Conservation (phyloP, 2,329 filamentous ascomycete genomes). For the Dothiorella sarmentorum region DNA sequence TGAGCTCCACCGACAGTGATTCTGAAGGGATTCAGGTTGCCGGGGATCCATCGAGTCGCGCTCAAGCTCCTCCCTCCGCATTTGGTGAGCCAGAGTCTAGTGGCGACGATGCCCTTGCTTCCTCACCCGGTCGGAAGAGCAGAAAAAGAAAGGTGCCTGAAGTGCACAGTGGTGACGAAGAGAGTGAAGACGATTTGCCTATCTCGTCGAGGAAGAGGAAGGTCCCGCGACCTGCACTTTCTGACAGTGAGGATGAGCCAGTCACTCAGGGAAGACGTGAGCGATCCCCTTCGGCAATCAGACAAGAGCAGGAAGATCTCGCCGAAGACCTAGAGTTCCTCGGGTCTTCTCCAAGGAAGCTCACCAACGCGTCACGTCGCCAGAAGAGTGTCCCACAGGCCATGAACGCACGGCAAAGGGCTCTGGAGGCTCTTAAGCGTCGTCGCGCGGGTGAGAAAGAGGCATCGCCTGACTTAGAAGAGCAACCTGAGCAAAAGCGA, state of each 20-base stretch:
- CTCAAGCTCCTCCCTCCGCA: background rate
- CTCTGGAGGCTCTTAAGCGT: slow-evolving; percentile 44
- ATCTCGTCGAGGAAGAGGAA: slow-evolving; percentile 1
- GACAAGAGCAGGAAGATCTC: slow-evolving; percentile 41
- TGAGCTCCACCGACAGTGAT: background rate
- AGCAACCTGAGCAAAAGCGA: slow-evolving; percentile 23
- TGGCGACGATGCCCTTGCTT: slow-evolving; percentile 19
- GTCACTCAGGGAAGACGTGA: slow-evolving; percentile 15
- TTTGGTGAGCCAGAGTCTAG: slow-evolving; percentile 16
- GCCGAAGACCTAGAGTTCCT: slow-evolving; percentile 47
- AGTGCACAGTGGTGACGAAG: slow-evolving; percentile 16
- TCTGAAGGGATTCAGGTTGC: background rate
- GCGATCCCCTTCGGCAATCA: background rate
- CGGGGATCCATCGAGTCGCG: background rate
- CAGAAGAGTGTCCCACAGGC: slow-evolving; percentile 22
- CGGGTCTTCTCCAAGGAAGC: slow-evolving; percentile 31
- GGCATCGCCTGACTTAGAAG: slow-evolving; percentile 23
- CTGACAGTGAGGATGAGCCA: slow-evolving; percentile 24
- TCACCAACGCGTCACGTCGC: slow-evolving; percentile 1
- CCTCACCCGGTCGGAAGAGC: slow-evolving; percentile 4
- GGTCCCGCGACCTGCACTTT: slow-evolving; percentile 23
- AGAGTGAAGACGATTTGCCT: slow-evolving; percentile 19
- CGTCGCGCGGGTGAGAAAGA: slow-evolving; percentile 33
- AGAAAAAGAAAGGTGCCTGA: background rate
- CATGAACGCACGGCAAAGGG: slow-evolving; percentile 39